Percentiles rank a stretch among this genome's conserved stretches.
Conservation (phyloP, 495 filamentous ascomycete species). For the Geopyxis carbonaria region DNA sequence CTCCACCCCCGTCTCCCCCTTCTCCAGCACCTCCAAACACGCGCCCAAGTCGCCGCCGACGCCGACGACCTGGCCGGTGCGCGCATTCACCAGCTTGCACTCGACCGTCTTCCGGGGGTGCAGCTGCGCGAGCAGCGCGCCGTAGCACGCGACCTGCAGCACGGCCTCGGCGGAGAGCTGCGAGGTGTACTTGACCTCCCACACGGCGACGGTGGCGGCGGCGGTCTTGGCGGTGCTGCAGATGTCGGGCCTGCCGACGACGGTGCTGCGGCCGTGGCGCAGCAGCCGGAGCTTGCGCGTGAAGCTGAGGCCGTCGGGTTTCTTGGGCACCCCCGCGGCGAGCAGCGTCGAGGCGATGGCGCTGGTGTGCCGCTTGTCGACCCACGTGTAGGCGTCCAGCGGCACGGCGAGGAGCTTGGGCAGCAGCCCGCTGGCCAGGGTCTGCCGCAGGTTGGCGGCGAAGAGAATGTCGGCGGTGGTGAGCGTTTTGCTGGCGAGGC, state of each 20-base stretch:
- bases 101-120: too few species aligned
- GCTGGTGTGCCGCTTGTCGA: neutral
- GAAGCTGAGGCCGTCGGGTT: neutral
- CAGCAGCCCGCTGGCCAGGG: neutral
- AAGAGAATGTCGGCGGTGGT: conserved; percentile 5
- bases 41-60: neutral
- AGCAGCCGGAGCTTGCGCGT: neutral
- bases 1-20: neutral
- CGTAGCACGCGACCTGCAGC: conserved; percentile 5
- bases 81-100: neutral
- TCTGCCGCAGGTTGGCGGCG: conserved; percentile 1
- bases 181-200: conserved; percentile 3
- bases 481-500: neutral
- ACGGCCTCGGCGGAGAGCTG: neutral
- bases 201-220: neutral
- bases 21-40: neutral
- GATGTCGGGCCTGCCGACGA: neutral
- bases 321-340: neutral
- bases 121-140: neutral
- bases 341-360: neutral
- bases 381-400: conserved; percentile 1
- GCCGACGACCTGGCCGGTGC: neutral
- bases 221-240: neutral
- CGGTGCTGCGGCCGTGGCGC: neutral
- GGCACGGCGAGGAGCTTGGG: conserved; percentile 7